A percentile compares a stretch with the other conserved stretches of the same genome.
These are phyloP conservation scores for Cryptococcus sp. DNA, from an alignment of 1,284 basidiomycete species.

Conservation along the genomic window DNA sequence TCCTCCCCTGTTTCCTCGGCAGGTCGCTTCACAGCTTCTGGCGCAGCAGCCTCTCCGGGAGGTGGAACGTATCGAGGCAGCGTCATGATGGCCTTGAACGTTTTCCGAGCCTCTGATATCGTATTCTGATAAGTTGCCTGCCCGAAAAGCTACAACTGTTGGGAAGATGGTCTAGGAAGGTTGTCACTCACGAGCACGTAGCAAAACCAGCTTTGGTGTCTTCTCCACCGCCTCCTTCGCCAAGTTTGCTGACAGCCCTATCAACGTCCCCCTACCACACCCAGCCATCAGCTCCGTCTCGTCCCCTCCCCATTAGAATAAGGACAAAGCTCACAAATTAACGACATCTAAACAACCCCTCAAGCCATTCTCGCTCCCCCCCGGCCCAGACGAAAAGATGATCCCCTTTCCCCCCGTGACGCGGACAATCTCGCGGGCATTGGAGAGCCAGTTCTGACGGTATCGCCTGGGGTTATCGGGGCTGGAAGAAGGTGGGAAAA, in stretches of 20 bases:
- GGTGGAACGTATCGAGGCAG: constrained; percentile 35
- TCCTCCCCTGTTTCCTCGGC: neutral
- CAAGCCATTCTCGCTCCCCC: constrained; percentile 27
- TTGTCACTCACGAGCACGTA: constrained; percentile 46
- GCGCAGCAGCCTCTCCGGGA: constrained; percentile 2
- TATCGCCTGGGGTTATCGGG: constrained; percentile 30
- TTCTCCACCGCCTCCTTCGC: constrained; percentile 44
- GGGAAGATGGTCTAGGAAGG: neutral
- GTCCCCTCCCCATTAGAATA: neutral
- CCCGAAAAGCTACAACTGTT: too few species aligned
- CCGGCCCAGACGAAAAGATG: constrained; percentile 46
- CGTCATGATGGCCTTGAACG: constrained; percentile 46
- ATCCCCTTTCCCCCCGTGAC: constrained; percentile 47
- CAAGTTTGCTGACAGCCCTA: constrained; percentile 50
- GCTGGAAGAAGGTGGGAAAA: constrained; percentile 36
- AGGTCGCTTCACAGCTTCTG: constrained; percentile 1
- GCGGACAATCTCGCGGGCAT: constrained; percentile 47
- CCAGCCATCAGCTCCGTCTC: neutral
- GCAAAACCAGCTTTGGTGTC: constrained; percentile 42
- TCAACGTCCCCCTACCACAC: constrained; percentile 35
- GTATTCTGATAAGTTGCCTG: too few species aligned
- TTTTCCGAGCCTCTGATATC: constrained; percentile 40
- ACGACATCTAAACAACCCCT: constrained; percentile 46
- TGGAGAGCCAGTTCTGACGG: constrained; percentile 48
- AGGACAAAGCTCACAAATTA: constrained; percentile 37